phyloP scores from a whole-genome alignment of 2,329 filamentous ascomycete genomes.

The Ramichloridium luteum region DNA sequence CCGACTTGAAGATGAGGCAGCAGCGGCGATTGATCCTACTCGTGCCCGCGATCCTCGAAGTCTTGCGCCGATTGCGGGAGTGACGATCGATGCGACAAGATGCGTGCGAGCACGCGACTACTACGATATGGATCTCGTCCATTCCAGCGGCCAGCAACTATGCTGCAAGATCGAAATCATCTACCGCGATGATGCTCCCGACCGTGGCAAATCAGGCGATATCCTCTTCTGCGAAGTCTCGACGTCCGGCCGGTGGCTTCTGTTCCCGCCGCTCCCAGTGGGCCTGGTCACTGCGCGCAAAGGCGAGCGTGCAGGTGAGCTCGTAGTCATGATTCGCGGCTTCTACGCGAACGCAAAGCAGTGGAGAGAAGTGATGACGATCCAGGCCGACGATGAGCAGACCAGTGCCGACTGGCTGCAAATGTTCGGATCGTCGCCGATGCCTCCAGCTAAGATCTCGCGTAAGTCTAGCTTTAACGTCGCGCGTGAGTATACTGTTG shows the following conservation, averaged over 20 bases:
- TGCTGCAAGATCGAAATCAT: constrained; percentile 83
- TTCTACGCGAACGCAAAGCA: constrained; percentile 46
- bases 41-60: constrained; percentile 68
- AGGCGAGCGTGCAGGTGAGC: constrained; percentile 57
- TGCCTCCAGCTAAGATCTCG: constrained; percentile 40
- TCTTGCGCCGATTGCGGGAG: constrained; percentile 55
- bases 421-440: constrained; percentile 58
- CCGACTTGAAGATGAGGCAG: constrained; percentile 73
- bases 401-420: constrained; percentile 77
- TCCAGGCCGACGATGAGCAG: constrained; percentile 63
- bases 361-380: constrained; percentile 76
- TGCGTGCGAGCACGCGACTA: constrained; percentile 83
- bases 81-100: constrained; percentile 61
- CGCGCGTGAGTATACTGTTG: constrained; percentile 11
- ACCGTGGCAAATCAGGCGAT: constrained; percentile 59
- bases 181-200: constrained; percentile 65
- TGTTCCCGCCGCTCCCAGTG: constrained; percentile 78
- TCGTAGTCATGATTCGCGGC: constrained; percentile 81
- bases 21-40: constrained; percentile 68
- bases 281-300: constrained; percentile 65
- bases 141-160: constrained; percentile 81
- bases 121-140: constrained; percentile 72
- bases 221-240: constrained; percentile 89
- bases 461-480: constrained; percentile 41
- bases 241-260: constrained; percentile 61